Conservation (phyloP, 176 grass and related monocot species). For the Oryza nivara region DNA sequence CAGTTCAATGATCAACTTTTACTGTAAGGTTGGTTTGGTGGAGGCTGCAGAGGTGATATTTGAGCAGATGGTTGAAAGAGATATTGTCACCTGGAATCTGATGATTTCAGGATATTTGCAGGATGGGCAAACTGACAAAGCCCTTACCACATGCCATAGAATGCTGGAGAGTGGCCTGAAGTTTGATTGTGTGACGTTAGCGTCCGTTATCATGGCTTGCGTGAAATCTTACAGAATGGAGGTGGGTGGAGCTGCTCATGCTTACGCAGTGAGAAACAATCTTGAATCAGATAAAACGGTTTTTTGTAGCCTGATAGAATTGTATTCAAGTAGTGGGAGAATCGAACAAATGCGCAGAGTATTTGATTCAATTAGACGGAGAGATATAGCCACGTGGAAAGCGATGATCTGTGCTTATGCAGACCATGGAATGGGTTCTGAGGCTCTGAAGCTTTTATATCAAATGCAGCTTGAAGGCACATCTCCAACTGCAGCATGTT, state of each 20-base stretch:
- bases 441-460: slow-evolving; percentile 61
- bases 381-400: slow-evolving; percentile 65
- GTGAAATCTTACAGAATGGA: slow-evolving; percentile 42
- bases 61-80: slow-evolving; percentile 59
- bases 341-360: slow-evolving; percentile 48
- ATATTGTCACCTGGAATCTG: slow-evolving; percentile 75
- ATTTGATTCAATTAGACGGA: slow-evolving; percentile 44
- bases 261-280: slow-evolving; percentile 55
- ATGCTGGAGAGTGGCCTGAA: slow-evolving; percentile 59
- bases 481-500: slow-evolving; percentile 65
- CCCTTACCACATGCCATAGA: slow-evolving; percentile 48
- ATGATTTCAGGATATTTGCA: slow-evolving; percentile 72
- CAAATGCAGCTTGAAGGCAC: slow-evolving; percentile 68
- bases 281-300: slow-evolving; percentile 55
- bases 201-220: slow-evolving; percentile 61
- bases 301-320: slow-evolving; percentile 62
- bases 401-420: slow-evolving; percentile 63
- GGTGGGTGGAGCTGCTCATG: slow-evolving; percentile 72
- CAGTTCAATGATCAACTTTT: slow-evolving; percentile 68
- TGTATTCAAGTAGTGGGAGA: slow-evolving; percentile 57
- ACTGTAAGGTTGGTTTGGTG: slow-evolving; percentile 63
- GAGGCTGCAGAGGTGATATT: slow-evolving; percentile 64
- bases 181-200: slow-evolving; percentile 67
- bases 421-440: slow-evolving; percentile 46
- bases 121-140: slow-evolving; percentile 44